Percentiles rank a stretch among this genome's conserved stretches.
Evolutionary conservation across 352 stramenopile genomes (phyloP).

Genomic region (Phytopythium cucurbitacearum): DNA sequence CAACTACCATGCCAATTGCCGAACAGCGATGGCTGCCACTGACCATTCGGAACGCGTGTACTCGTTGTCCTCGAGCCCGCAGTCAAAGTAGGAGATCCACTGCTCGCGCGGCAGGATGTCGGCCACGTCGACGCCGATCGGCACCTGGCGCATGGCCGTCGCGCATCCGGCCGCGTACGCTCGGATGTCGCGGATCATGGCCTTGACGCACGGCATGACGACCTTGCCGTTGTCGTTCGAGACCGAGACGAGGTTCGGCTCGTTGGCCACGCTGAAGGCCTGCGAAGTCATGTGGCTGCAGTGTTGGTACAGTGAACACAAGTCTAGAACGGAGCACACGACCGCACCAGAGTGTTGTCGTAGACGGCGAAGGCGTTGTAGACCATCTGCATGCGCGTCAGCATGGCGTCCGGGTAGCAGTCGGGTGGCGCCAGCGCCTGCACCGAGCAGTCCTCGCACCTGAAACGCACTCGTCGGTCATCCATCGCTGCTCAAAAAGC

Average conservation of each 20-base stretch:
- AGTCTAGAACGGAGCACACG: neutral
- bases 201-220: slow-evolving; percentile 60
- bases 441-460: slow-evolving; percentile 56
- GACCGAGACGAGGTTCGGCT: slow-evolving; percentile 45
- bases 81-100: slow-evolving; percentile 67
- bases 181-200: slow-evolving; percentile 48
- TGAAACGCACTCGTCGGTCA: slow-evolving; percentile 6
- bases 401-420: slow-evolving; percentile 48
- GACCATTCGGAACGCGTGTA: slow-evolving; percentile 52
- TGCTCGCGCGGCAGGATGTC: slow-evolving; percentile 44
- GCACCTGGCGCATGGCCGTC: slow-evolving; percentile 37
- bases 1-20: neutral
- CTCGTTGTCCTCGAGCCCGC: slow-evolving; percentile 42
- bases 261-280: slow-evolving; percentile 54
- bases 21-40: neutral
- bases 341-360: slow-evolving; percentile 46
- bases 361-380: slow-evolving; percentile 75
- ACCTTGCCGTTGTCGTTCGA: slow-evolving; percentile 18
- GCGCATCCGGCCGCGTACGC: slow-evolving; percentile 44
- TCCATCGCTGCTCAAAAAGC: too few species aligned
- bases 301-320: too few species aligned
- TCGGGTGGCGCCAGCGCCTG: slow-evolving; percentile 28
- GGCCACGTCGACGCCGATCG: slow-evolving; percentile 60
- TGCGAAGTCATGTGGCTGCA: neutral
- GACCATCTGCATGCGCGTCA: slow-evolving; percentile 51